Evolutionary conservation across 768 basidiomycete genomes (phyloP), one percentile per base, ranked within the genome.

Genomic region (Mycena maculata): DNA sequence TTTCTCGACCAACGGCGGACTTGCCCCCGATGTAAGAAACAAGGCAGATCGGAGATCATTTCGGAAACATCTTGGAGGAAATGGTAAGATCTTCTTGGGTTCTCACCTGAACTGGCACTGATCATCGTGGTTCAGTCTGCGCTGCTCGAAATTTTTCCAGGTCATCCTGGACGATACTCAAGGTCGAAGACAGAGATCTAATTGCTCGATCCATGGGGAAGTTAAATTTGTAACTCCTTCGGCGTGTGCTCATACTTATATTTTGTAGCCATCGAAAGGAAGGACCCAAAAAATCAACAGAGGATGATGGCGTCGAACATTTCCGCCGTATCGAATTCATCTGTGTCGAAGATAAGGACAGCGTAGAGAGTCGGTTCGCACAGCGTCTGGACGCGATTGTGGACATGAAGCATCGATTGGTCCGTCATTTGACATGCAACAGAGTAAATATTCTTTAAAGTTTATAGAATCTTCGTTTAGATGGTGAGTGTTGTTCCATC

Each of bases 361-460:
- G 64, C 63, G 31, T 65, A 62, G 45, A 41, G 62, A 70, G 63
- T 70, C 55, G 38, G 66, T 39, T 10, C 13, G 54, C 1, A 52
- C 68, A 15, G 59, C 2, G 49, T 65, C 55, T 25, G 36, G 27
- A 18, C 53, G 60, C 10, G 58, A 58, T 47, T 66, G 42, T n/a
- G 23, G 44, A 16, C 9, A 38, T 38, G 16, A n/a, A 52, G n/a
- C n/a, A n/a, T n/a, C n/a, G n/a, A n/a, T n/a, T n/a, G n/a, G n/a
- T n/a, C n/a, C n/a, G n/a, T n/a, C n/a, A n/a, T n/a, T n/a, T n/a
- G n/a, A n/a, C n/a, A n/a, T n/a, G n/a, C n/a, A n/a, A n/a, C n/a
- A n/a, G n/a, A n/a, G n/a, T n/a, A n/a, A n/a, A n/a, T n/a, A n/a
- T n/a, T n/a, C n/a, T n/a, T n/a, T n/a, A n/a, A n/a, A n/a, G n/a